These are phyloP conservation scores for Halophytophthora batemanensis DNA, from an alignment of 352 stramenopile genomes.

Conservation along the genomic window DNA sequence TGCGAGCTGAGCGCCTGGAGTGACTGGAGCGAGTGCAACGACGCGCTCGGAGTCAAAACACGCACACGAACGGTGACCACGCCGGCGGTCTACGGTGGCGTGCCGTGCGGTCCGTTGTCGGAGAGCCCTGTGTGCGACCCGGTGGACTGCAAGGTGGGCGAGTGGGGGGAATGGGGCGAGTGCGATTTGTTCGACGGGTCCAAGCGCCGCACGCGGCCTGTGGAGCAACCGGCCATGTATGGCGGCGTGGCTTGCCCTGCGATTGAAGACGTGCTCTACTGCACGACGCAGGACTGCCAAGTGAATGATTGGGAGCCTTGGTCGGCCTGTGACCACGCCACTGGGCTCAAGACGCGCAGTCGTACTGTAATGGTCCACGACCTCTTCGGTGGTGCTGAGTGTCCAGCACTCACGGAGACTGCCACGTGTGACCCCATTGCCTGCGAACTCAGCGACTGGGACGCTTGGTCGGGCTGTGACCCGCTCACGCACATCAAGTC, in stretches of 20 bases:
- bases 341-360: slow-evolving; percentile 39
- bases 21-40: slow-evolving; percentile 39
- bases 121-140: slow-evolving; percentile 22
- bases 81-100: slow-evolving; percentile 12
- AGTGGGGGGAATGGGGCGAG: slow-evolving; percentile 25
- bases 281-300: slow-evolving; percentile 38
- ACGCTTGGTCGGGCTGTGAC: slow-evolving; percentile 46
- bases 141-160: slow-evolving; percentile 32
- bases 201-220: slow-evolving; percentile 23
- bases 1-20: slow-evolving; percentile 39
- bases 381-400: slow-evolving; percentile 29
- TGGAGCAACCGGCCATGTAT: slow-evolving; percentile 24
- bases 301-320: slow-evolving; percentile 44
- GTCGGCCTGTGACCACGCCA: slow-evolving; percentile 40
- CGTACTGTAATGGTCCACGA: slow-evolving; percentile 36
- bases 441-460: slow-evolving; percentile 46
- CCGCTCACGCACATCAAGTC: slow-evolving; percentile 25
- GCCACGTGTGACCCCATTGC: slow-evolving; percentile 21
- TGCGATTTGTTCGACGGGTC: slow-evolving; percentile 32
- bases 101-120: not conserved
- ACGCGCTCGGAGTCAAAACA: slow-evolving; percentile 25
- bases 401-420: slow-evolving; percentile 19
- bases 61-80: slow-evolving; percentile 21
- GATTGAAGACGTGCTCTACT: slow-evolving; percentile 23
- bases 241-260: slow-evolving; percentile 20